Evolutionary conservation across 495 filamentous ascomycete species (phyloP), one percentile per base, ranked within the genome.

Genomic region (Pseudotulostoma volvatum): DNA sequence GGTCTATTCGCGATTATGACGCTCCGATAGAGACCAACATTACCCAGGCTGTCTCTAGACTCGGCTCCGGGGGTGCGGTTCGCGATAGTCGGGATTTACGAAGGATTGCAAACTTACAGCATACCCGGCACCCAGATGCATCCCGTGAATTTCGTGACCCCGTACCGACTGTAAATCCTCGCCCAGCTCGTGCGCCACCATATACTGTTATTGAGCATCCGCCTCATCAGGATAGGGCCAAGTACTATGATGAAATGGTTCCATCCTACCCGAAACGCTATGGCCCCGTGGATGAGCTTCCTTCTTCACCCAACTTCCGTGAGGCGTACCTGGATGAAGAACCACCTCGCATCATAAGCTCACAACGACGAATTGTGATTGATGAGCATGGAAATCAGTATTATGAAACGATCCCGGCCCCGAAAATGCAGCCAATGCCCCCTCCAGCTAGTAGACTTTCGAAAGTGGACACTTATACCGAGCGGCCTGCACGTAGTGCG

Each of bases 341-440:
- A 17, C 43, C 66, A 4, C 57, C 60, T 18, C 55, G 64, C 7
- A 63, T 76, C 43, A 68, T 76, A 50, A 67, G 70, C 20, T 64
- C 70, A 18, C 66, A 66, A 17, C 67, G 71, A 1, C 70, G 79
- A 35, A 73, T 83, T 40, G 57, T 84, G 33, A 58, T 85, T 34
- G 80, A 84, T 51, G 69, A 77, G 38, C 73, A 70, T 55, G 81
- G 81, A 16, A 74, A 74, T 40, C 67, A 81, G 48, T 87, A 77
- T 46, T 58, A 78, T 34, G 79, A 81, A 50, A 66, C 74, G 4
- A 50, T 69, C 14, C 56, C 70, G 15, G 53, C 59, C 11, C 50
- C 59, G 1, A 48, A 56, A 33, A 23, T 54, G 15, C 69, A 71
- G 28, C 53, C 62, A n/a, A 59, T 71, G 33, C 68, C 71, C 14